Evolutionary conservation across 495 filamentous ascomycete genomes (phyloP).

Genomic region (Usnea hakonensis): DNA sequence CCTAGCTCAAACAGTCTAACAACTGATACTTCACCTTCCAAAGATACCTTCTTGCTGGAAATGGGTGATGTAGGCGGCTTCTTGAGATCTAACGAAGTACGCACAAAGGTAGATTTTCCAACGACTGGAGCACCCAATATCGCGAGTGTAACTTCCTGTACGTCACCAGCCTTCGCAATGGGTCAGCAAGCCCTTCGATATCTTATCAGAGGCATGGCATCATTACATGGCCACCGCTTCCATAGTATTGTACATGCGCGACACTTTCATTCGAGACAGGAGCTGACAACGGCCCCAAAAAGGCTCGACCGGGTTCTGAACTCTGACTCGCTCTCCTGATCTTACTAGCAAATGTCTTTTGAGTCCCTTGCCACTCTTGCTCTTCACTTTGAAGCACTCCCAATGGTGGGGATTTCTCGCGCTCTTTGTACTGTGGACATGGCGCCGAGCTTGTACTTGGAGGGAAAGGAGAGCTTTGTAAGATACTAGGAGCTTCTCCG

Average conservation of each 20-base stretch:
- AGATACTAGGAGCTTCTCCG: conserved; percentile 3
- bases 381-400: conserved; percentile 2
- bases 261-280: background rate
- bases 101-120: conserved; percentile 87
- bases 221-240: background rate
- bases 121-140: conserved; percentile 73
- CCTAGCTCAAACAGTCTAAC: conserved; percentile 77
- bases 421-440: conserved; percentile 7
- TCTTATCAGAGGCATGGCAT: background rate
- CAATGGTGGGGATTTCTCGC: conserved; percentile 11
- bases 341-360: background rate
- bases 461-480: background rate
- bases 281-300: background rate
- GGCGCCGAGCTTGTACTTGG: background rate
- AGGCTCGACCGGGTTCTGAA: background rate
- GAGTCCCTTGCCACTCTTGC: background rate
- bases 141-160: conserved; percentile 73
- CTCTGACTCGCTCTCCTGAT: conserved; percentile 1
- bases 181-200: background rate
- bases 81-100: conserved; percentile 65
- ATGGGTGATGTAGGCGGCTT: conserved; percentile 48
- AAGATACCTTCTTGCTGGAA: conserved; percentile 60
- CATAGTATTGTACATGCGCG: background rate
- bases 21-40: conserved; percentile 68
- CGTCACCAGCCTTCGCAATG: conserved; percentile 19